These are phyloP conservation scores for Rhizopogon vulgaris DNA, from an alignment of 768 basidiomycete genomes.

Conservation along the genomic window DNA sequence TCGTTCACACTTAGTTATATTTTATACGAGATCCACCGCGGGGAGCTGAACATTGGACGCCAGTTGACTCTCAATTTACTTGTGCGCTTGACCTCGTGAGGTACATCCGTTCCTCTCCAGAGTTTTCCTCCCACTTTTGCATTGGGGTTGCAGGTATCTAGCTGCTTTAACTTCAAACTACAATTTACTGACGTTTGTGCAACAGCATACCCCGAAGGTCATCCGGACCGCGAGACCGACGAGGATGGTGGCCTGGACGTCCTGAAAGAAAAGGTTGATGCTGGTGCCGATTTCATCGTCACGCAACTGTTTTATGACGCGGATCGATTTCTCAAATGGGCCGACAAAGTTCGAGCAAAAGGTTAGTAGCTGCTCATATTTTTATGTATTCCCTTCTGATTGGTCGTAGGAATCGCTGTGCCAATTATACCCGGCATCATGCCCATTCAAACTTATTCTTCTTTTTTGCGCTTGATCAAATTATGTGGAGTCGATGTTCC, in stretches of 20 bases:
- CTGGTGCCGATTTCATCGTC: slow-evolving; percentile 92
- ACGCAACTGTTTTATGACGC: slow-evolving; percentile 98
- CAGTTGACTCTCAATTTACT: slow-evolving; percentile 76
- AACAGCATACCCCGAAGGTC: slow-evolving; percentile 87
- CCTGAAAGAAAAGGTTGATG: slow-evolving; percentile 84
- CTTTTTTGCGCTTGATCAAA: slow-evolving; percentile 87
- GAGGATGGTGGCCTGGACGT: slow-evolving; percentile 62
- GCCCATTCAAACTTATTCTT: slow-evolving; percentile 96
- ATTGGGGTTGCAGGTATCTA: slow-evolving; percentile 85
- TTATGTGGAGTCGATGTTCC: slow-evolving; percentile 82
- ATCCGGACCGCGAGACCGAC: slow-evolving; percentile 52
- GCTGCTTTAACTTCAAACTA: not conserved
- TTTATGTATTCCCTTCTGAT: slow-evolving; percentile 5
- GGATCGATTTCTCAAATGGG: slow-evolving; percentile 80
- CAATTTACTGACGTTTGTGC: not conserved
- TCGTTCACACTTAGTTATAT: not conserved
- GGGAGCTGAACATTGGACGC: slow-evolving; percentile 90
- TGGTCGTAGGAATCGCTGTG: slow-evolving; percentile 67
- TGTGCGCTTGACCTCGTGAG: slow-evolving; percentile 86
- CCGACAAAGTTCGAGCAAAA: slow-evolving; percentile 57
- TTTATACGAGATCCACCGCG: slow-evolving; percentile 73
- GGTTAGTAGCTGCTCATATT: slow-evolving; percentile 39
- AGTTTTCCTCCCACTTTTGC: slow-evolving; percentile 82
- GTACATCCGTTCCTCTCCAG: slow-evolving; percentile 74
- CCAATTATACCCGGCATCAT: slow-evolving; percentile 95